phyloP scores from a whole-genome alignment of 805 yeast genomes.

The Schwanniomyces pseudopolymorphus region DNA sequence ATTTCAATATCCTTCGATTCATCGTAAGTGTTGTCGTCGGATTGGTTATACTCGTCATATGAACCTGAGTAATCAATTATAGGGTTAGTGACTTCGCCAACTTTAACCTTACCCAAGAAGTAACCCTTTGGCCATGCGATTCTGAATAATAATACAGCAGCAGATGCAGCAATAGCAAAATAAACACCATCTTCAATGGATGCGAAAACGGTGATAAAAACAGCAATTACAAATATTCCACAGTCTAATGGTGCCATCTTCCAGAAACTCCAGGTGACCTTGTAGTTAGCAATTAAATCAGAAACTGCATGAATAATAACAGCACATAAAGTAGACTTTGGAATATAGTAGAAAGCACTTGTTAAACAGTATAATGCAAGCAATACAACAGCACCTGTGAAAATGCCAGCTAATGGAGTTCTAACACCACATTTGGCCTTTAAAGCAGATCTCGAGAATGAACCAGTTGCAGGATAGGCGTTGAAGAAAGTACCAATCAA shows the following conservation, averaged over 20 bases:
- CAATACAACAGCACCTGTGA: constrained; percentile 85
- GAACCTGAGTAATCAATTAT: constrained; percentile 29
- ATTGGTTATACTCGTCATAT: constrained; percentile 8
- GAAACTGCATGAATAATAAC: constrained; percentile 92
- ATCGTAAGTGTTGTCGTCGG: constrained; percentile 5
- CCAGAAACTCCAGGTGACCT: constrained; percentile 69
- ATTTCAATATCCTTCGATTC: constrained; percentile 37
- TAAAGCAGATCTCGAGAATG: constrained; percentile 91
- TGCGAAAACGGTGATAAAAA: constrained; percentile 71
- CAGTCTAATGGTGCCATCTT: constrained; percentile 71
- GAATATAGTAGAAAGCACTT: constrained; percentile 81
- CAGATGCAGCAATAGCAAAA: constrained; percentile 84
- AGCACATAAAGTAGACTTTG: constrained; percentile 84
- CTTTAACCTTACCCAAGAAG: constrained; percentile 75
- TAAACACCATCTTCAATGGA: constrained; percentile 87
- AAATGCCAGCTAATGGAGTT: constrained; percentile 90
- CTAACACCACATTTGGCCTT: constrained; percentile 94
- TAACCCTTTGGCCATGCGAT: constrained; percentile 78
- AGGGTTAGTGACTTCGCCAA: constrained; percentile 72
- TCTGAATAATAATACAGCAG: constrained; percentile 69
- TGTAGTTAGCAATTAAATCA: constrained; percentile 73
- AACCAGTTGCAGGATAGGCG: constrained; percentile 96
- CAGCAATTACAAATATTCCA: constrained; percentile 69
- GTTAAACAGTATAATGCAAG: constrained; percentile 85
- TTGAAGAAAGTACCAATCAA: constrained; percentile 87